These are phyloP conservation scores for Xanthoconium separans DNA, from an alignment of 1,284 basidiomycete genomes.

Conservation along the genomic window DNA sequence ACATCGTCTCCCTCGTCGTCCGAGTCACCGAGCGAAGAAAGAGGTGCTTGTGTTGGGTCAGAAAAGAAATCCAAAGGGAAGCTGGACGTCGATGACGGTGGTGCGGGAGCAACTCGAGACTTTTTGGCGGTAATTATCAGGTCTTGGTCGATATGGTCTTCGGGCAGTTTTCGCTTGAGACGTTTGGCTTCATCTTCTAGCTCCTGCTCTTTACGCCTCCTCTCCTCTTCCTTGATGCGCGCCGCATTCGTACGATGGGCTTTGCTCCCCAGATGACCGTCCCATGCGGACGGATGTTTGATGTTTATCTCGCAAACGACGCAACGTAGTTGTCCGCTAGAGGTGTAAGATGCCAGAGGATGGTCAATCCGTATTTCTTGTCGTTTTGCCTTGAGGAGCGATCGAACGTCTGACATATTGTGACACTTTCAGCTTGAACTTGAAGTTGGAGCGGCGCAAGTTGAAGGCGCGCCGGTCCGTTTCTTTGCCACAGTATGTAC, in stretches of 20 bases:
- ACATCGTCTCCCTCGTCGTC: constrained; percentile 45
- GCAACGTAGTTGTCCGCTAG: constrained; percentile 67
- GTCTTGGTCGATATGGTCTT: constrained; percentile 20
- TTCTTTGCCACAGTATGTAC: too few relatives aligned
- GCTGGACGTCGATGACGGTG: constrained; percentile 12
- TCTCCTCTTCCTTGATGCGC: constrained; percentile 54
- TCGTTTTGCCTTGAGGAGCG: constrained; percentile 73
- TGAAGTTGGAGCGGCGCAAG: too few relatives aligned
- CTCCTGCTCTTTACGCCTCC: constrained; percentile 36
- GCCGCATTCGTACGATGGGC: constrained; percentile 63
- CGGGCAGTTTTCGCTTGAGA: constrained; percentile 41
- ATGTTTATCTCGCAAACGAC: constrained; percentile 58
- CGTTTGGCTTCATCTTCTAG: constrained; percentile 33
- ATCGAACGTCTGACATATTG: constrained; percentile 68
- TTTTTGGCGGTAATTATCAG: constrained; percentile 32
- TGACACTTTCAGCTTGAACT: background rate
- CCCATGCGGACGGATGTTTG: constrained; percentile 80
- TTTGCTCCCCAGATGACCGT: constrained; percentile 82
- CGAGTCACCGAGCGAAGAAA: constrained; percentile 37
- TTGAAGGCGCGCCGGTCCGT: too few relatives aligned
- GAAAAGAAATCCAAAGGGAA: constrained; percentile 80
- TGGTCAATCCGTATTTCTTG: constrained; percentile 70
- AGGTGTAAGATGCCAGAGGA: constrained; percentile 67
- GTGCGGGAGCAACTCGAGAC: constrained; percentile 27
- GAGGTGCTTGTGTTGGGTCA: constrained; percentile 57